Percentiles rank a stretch among this genome's conserved stretches.
These are phyloP conservation scores for Rhynchospora pubera DNA, from an alignment of 176 grass and related monocot species.

Conservation along the genomic window DNA sequence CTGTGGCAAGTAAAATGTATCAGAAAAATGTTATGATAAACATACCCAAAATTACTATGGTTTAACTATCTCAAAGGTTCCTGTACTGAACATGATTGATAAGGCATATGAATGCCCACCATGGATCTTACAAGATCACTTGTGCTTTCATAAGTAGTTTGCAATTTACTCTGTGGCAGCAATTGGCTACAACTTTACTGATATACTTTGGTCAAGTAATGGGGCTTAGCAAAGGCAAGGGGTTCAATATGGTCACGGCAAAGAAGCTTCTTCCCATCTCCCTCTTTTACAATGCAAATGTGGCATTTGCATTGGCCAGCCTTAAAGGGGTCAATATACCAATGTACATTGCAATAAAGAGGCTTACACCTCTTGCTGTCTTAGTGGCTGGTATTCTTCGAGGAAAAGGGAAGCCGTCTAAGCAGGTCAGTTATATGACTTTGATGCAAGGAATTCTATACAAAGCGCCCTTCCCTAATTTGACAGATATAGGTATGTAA, in stretches of 20 bases:
- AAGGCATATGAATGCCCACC: not conserved
- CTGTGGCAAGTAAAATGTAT: not conserved
- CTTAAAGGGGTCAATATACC: slow-evolving; percentile 96
- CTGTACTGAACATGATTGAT: not conserved
- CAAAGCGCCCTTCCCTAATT: not conserved
- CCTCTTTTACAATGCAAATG: slow-evolving; percentile 95
- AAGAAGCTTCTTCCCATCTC: slow-evolving; percentile 88
- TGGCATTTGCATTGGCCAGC: slow-evolving; percentile 92
- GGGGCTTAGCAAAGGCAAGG: slow-evolving; percentile 68
- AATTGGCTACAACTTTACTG: slow-evolving; percentile 67
- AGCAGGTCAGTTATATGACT: slow-evolving; percentile 35
- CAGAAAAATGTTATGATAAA: not conserved
- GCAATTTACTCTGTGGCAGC: slow-evolving; percentile 37
- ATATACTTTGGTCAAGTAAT: slow-evolving; percentile 69
- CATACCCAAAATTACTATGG: slow-evolving; percentile 1
- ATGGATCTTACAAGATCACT: not conserved
- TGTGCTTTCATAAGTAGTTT: not conserved
- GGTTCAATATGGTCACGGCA: slow-evolving; percentile 48
- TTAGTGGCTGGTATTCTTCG: slow-evolving; percentile 46
- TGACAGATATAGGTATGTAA: not conserved
- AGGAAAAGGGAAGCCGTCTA: slow-evolving; percentile 75
- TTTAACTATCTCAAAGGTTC: not conserved
- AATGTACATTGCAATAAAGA: slow-evolving; percentile 99
- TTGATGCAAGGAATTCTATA: not conserved
- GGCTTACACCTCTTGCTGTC: slow-evolving; percentile 90